Base-by-base conservation (phyloP, 202 grass and related monocot species). In the Hordeum pubiflorum region DNA sequence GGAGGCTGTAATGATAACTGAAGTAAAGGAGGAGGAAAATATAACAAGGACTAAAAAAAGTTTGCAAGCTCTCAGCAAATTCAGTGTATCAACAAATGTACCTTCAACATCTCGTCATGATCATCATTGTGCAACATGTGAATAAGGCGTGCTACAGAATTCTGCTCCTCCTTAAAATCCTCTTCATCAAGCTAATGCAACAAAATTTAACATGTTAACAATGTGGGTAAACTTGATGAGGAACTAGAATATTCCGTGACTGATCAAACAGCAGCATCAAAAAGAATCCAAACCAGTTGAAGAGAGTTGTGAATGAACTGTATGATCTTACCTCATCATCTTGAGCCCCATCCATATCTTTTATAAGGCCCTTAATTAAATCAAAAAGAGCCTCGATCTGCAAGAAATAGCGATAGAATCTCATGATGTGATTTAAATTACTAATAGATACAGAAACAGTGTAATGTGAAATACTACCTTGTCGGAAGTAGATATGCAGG, bases 101-200 rank as follows among this genome's bases (percentile, higher is more conserved):
- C 96, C 96, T 99, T 99, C 83, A 99, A 67, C 96, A 99, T 99
- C 82, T 99, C 96, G 37, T 95, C 96, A 55, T 85, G 90, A 76
- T 99, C 90, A 90, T 99, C 90, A 85, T 93, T 99, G 69, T 95
- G 83, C 82, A 99, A 78, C 92, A 99, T 99, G 83, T 99, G 92
- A 87, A 99, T 93, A 46, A 99, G 96, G 62, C 96, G 90, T 31
- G 96, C 96, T 40, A 99, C 96, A 78, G 92, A 99, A 68, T 93
- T 99, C 67, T 99, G 92, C 70, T 99, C 96, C 87, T 99, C 96
- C 75, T 99, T 95, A 65, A 99, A 99, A 89, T 99, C 96, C 70
- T 99, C 96, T 84, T 99, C 96, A 72, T 99, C 96, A 91, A 89
- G 84, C 92, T 94, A 87, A 57, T 81, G 58, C 26, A 70, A 87